Conservation (phyloP, 768 basidiomycete species). For the Leccinum barrowsii region DNA sequence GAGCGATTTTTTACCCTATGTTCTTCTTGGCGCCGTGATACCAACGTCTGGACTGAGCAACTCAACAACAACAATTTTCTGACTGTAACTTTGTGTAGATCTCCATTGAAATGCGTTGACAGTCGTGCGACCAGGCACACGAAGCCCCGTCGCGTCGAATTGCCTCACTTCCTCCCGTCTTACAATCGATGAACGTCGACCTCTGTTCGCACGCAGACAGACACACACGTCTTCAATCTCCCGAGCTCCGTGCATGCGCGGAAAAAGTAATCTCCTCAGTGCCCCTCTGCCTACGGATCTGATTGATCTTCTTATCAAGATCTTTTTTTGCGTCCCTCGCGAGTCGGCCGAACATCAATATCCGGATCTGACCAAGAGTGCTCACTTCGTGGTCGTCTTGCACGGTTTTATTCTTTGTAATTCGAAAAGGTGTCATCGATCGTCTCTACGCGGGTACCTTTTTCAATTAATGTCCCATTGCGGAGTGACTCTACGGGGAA, state of each 20-base stretch:
- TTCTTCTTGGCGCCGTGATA: neutral
- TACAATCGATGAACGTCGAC: no score
- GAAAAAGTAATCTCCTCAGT: neutral
- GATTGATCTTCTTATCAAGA: neutral
- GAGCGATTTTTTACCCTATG: neutral
- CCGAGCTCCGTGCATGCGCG: neutral
- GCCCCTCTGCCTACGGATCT: neutral
- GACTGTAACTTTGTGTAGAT: neutral
- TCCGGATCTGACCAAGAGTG: neutral
- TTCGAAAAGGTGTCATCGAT: no score
- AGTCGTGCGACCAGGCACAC: neutral
- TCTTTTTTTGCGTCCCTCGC: no score
- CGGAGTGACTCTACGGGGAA: no score
- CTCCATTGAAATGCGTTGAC: slow-evolving; percentile 1
- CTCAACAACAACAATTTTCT: neutral
- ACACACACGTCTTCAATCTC: neutral
- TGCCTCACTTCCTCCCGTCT: neutral
- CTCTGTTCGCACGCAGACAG: neutral
- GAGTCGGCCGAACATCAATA: no score
- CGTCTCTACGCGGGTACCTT: no score
- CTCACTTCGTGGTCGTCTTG: no score
- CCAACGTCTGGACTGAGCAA: neutral
- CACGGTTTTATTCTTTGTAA: no score
- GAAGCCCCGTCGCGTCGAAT: no score
- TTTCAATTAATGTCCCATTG: no score